Percentiles rank a stretch among this genome's conserved stretches.
These are phyloP conservation scores for Ganoderma meredithae DNA, from an alignment of 1,284 basidiomycete species.

Conservation along the genomic window DNA sequence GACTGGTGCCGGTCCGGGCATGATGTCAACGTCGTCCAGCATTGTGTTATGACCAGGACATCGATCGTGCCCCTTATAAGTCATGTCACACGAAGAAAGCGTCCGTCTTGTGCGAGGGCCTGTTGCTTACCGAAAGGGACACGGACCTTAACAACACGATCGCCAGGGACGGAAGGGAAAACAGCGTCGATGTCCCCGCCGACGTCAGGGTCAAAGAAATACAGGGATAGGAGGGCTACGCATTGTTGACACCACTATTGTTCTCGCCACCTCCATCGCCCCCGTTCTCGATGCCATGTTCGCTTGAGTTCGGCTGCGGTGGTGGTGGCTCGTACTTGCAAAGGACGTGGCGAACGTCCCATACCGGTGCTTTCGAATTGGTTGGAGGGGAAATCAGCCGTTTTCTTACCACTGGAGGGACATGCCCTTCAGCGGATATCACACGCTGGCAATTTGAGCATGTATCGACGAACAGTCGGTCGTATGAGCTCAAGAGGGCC, in stretches of 20 bases:
- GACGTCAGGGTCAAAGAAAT: neutral
- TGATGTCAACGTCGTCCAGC: neutral
- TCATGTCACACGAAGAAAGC: neutral
- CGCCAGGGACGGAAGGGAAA: neutral
- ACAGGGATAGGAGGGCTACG: constrained; percentile 6
- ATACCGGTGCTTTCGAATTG: constrained; percentile 41
- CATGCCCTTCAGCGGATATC: constrained; percentile 69
- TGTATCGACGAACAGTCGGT: constrained; percentile 62
- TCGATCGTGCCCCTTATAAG: constrained; percentile 13
- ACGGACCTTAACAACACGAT: constrained; percentile 12
- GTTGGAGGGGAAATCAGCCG: constrained; percentile 49
- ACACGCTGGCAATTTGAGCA: constrained; percentile 68
- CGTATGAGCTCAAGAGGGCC: constrained; percentile 61
- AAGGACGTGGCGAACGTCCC: constrained; percentile 62
- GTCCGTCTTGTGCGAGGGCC: constrained; percentile 1
- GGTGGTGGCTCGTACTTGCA: constrained; percentile 47
- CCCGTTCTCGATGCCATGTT: constrained; percentile 17
- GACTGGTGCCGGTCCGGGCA: neutral
- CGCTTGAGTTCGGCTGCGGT: constrained; percentile 19
- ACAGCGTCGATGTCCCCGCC: neutral
- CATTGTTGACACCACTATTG: constrained; percentile 8
- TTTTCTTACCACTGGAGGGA: constrained; percentile 71
- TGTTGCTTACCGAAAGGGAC: constrained; percentile 7
- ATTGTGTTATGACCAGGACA: neutral
- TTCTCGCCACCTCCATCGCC: constrained; percentile 16